Base-by-base conservation (phyloP, 495 filamentous ascomycete species). In the Letharia columbiana region DNA sequence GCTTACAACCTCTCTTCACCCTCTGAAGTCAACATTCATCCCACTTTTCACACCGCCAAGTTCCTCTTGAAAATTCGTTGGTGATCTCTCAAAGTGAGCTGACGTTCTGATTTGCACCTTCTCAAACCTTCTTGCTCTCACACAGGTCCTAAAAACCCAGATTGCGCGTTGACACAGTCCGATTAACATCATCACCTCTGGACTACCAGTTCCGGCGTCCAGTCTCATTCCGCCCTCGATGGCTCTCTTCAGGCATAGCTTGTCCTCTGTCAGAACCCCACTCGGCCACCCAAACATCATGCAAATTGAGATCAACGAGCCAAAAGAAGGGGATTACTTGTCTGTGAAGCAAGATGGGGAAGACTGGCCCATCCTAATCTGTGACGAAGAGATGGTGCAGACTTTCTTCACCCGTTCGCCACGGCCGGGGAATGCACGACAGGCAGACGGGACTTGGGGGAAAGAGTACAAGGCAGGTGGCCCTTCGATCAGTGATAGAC, bases 311-410 rank as follows among this genome's bases (percentile, higher is more conserved):
- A 56, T 56, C 13, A 18, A n/a, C 12, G 65, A 61, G 8, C 20
- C 47, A 23, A 28, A 20, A 12, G 60, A 67, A 40, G 67, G 69
- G 28, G 58, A 66, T 28, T 57, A 62, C 39, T 69, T 60, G 59
- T 45, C 47, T 15, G n/a, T 57, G 4, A 56, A 61, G 23, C 40
- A 39, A n/a, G 42, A 61, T 61, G 67, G 33, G 15, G 61, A 68
- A 41, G 66, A 71, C n/a, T 68, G 69, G 66, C 69, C 67, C 23
- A 11, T 69, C 0, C 28, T 71, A n/a, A 64, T 71, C 47, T 71
- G 67, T 17, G 63, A 68, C n/a, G 69, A 68, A 44, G 64, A 67
- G 28, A 69, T 69, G 9, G 47, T 70, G 18, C 13, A 54, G 9
- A 67, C 20, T 1, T 67, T 61, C 44, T 67, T 61, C 20, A 54